Evolutionary conservation across 108 stramenopile genomes (phyloP).

Genomic region (Asterionellopsis glacialis): DNA sequence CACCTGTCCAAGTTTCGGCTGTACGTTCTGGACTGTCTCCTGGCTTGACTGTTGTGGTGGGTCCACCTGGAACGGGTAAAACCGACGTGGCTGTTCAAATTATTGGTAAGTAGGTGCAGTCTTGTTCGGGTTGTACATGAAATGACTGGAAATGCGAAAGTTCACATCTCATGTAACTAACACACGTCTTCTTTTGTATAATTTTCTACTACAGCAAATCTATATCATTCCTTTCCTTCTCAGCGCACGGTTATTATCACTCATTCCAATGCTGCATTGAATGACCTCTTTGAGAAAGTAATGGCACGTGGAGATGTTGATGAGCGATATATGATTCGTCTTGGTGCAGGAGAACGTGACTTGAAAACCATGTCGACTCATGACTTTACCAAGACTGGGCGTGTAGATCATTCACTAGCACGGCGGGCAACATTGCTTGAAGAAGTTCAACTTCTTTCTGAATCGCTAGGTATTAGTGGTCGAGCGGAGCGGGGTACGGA

Average conservation of each 20-base stretch:
- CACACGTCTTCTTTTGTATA: too few species aligned
- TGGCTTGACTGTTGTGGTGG: constrained; percentile 92
- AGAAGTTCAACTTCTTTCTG: constrained; percentile 85
- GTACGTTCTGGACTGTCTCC: constrained; percentile 92
- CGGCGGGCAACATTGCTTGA: constrained; percentile 76
- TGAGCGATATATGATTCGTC: constrained; percentile 87
- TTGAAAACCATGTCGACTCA: constrained; percentile 68
- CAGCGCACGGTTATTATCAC: constrained; percentile 95
- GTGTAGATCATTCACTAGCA: constrained; percentile 89
- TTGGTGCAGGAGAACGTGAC: constrained; percentile 92
- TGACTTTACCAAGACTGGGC: constrained; percentile 87
- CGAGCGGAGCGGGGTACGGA: constrained; percentile 71
- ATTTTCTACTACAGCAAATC: too few species aligned
- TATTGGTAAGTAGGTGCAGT: constrained; percentile 38
- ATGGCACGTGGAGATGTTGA: constrained; percentile 87
- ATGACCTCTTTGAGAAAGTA: constrained; percentile 97
- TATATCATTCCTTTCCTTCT: constrained; percentile 90
- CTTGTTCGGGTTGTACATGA: too few species aligned
- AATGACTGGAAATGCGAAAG: too few species aligned
- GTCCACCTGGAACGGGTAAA: constrained; percentile 93
- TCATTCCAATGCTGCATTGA: constrained; percentile 97
- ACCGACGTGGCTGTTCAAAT: constrained; percentile 96
- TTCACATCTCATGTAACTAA: too few species aligned
- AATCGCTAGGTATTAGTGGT: constrained; percentile 77
- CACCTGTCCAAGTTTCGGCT: constrained; percentile 92